Percentiles rank a stretch among this genome's conserved stretches.
These are phyloP conservation scores for Ilex asprella DNA, from an alignment of 257 asterid species.

Conservation along the genomic window DNA sequence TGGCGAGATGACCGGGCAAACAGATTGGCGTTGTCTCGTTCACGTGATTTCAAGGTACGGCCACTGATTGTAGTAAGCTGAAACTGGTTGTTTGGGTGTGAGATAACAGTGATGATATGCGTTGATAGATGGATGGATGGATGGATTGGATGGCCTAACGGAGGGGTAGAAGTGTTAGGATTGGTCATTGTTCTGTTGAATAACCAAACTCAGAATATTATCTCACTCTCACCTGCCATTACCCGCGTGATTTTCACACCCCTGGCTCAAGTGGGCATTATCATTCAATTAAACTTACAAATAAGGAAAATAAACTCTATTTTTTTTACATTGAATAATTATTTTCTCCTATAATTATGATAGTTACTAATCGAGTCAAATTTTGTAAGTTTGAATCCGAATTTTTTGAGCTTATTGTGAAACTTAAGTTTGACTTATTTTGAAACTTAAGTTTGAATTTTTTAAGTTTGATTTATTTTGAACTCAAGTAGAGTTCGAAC, in stretches of 20 bases:
- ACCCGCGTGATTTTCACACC: neutral
- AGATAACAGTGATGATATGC: too few species aligned
- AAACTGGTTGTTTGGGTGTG: constrained; percentile 11
- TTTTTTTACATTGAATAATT: neutral
- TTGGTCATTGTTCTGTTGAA: constrained; percentile 5
- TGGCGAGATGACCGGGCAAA: constrained; percentile 11
- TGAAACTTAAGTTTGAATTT: too few species aligned
- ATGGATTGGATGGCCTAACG: constrained; percentile 20
- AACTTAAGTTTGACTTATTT: too few species aligned
- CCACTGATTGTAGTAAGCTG: constrained; percentile 17
- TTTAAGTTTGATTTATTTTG: too few species aligned
- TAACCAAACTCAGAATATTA: neutral
- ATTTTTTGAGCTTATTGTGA: too few species aligned
- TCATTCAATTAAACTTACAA: neutral
- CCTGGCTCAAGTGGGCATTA: neutral
- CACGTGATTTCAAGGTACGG: constrained; percentile 42
- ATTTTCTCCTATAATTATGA: neutral
- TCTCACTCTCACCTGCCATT: neutral
- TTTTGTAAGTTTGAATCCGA: neutral
- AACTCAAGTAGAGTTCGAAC: too few species aligned
- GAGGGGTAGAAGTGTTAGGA: neutral
- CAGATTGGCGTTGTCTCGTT: constrained; percentile 12
- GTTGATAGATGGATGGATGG: too few species aligned
- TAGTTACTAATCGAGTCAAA: neutral
- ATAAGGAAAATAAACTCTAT: neutral